Percentiles rank a stretch among this genome's conserved stretches.
These are phyloP conservation scores for Metarhizium sp. DNA, from an alignment of 2,329 filamentous ascomycete species.

Conservation along the genomic window DNA sequence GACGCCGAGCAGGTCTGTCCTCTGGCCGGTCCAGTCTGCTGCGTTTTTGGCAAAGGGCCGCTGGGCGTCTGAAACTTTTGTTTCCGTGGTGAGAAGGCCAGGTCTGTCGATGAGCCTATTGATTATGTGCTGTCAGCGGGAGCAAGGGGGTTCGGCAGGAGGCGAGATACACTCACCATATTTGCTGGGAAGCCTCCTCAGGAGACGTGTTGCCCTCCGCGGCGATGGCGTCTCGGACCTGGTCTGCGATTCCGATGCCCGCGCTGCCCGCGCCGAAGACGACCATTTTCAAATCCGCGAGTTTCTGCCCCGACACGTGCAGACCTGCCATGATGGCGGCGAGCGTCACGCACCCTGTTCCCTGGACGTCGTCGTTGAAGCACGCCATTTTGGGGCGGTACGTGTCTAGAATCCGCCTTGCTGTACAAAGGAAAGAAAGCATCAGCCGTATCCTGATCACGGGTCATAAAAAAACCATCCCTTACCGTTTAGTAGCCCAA, in stretches of 20 bases:
- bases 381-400: conserved; percentile 68
- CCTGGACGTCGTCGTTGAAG: conserved; percentile 89
- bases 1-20: conserved; percentile 53
- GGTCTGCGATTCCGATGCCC: conserved; percentile 77
- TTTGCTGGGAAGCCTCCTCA: conserved; percentile 68
- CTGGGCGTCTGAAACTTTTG: conserved; percentile 59
- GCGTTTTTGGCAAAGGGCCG: conserved; percentile 55
- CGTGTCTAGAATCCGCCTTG: conserved; percentile 63
- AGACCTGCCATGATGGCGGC: conserved; percentile 72
- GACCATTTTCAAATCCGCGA: conserved; percentile 61
- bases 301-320: conserved; percentile 55
- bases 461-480: neutral
- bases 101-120: conserved; percentile 70
- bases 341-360: conserved; percentile 78
- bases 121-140: neutral
- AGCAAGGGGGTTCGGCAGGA: neutral
- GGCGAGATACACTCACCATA: conserved; percentile 47
- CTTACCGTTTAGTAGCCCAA: conserved; percentile 62
- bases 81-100: conserved; percentile 59
- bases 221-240: conserved; percentile 70
- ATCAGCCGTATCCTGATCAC: neutral
- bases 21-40: conserved; percentile 50
- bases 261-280: conserved; percentile 76
- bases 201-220: conserved; percentile 56
- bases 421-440: conserved; percentile 20